phyloP scores from a whole-genome alignment of 1,139 yeast genomes.

The Scheffersomyces parashehatae region DNA sequence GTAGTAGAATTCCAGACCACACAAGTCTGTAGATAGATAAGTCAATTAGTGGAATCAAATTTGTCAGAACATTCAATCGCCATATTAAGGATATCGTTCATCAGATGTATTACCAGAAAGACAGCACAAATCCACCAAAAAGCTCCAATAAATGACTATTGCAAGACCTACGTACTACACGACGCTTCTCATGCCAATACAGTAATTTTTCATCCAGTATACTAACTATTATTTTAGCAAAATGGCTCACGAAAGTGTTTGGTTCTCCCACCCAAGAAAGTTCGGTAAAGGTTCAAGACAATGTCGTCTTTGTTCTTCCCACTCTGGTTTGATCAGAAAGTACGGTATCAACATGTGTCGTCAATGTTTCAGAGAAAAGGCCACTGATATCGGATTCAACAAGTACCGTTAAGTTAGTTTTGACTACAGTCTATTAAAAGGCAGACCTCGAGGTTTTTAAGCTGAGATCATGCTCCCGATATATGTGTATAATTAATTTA shows the following conservation, averaged over 20 bases:
- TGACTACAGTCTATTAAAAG: constrained; percentile 1
- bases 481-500: constrained; percentile 9
- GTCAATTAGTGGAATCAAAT: too few species aligned
- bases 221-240: constrained; percentile 38
- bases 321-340: constrained; percentile 99
- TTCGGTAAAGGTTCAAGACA: constrained; percentile 99
- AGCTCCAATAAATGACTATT: too few species aligned
- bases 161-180: too few species aligned
- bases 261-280: constrained; percentile 99
- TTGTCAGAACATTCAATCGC: too few species aligned
- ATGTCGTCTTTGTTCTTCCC: constrained; percentile 99
- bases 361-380: constrained; percentile 99
- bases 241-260: constrained; percentile 99
- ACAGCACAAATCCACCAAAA: too few species aligned
- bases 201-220: background rate
- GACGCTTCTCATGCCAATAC: too few species aligned
- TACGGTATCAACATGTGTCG: constrained; percentile 99
- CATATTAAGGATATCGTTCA: too few species aligned
- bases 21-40: too few species aligned
- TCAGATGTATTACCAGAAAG: too few species aligned
- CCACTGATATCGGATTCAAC: constrained; percentile 98
- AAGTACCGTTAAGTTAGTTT: constrained; percentile 80
- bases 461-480: too few species aligned
- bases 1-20: too few species aligned
- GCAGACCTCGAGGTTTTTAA: too few species aligned